Conservation (phyloP, 257 asterid species). For the Lantana camara region DNA sequence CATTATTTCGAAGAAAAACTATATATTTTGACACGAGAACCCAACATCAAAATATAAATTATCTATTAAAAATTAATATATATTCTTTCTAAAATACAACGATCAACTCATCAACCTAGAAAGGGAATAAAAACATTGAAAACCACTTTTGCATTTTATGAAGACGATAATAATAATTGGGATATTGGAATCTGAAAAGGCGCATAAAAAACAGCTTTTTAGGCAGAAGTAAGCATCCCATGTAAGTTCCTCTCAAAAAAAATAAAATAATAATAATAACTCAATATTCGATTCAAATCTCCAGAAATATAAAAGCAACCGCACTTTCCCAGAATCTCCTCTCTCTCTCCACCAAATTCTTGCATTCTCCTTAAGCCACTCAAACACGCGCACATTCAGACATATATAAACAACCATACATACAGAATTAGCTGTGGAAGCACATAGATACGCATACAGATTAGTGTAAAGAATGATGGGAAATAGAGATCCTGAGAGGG, state of each 20-base stretch:
- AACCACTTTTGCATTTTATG: too few species aligned
- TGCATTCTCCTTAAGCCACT: conserved; percentile 42
- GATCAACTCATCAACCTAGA: too few species aligned
- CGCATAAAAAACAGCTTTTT: background rate
- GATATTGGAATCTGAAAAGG: background rate
- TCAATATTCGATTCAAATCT: background rate
- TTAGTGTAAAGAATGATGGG: conserved; percentile 37
- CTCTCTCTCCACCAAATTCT: conserved; percentile 23
- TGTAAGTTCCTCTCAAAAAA: conserved; percentile 3
- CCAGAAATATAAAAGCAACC: background rate
- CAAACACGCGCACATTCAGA: background rate
- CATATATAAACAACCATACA: background rate
- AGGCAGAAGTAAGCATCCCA: conserved; percentile 1
- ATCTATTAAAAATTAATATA: too few species aligned
- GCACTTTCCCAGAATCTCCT: background rate
- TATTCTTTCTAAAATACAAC: too few species aligned
- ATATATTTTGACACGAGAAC: too few species aligned
- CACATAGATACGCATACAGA: background rate
- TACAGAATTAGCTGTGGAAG: background rate
- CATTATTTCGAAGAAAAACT: too few species aligned
- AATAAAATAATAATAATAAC: conserved; percentile 11
- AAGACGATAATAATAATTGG: too few species aligned
- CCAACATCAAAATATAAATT: too few species aligned
- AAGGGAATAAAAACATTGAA: too few species aligned
- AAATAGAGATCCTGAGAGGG: conserved; percentile 76